A percentile compares a stretch with the other conserved stretches of the same genome.
Conservation (phyloP, 176 grass and related monocot genomes). For the Oropetium thomaeum region DNA sequence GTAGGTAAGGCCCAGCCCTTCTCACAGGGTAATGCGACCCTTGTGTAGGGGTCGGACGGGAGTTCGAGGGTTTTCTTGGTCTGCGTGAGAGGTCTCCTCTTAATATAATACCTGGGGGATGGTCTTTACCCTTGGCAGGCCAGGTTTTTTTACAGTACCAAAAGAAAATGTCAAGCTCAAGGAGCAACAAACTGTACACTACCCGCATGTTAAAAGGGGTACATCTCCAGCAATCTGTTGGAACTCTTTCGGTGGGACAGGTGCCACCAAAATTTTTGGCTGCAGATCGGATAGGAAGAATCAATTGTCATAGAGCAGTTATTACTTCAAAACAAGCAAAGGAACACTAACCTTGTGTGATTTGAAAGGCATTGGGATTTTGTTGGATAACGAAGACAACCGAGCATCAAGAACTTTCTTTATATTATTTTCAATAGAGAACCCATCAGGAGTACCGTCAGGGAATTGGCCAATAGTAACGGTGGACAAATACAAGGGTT, state of each 20-base stretch:
- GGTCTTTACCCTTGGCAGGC: no score
- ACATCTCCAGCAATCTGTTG: constrained; percentile 46
- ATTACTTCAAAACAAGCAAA: not conserved
- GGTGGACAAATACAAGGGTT: constrained; percentile 84
- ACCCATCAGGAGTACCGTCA: constrained; percentile 32
- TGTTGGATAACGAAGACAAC: constrained; percentile 23
- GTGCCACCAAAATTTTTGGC: constrained; percentile 63
- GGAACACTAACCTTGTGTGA: constrained; percentile 43
- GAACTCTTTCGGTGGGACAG: constrained; percentile 61
- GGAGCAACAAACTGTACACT: constrained; percentile 51
- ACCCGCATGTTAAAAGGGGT: constrained; percentile 88
- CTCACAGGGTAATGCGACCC: no score
- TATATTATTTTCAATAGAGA: constrained; percentile 45
- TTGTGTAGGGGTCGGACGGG: no score
- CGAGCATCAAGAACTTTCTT: constrained; percentile 48
- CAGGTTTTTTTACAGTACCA: no score
- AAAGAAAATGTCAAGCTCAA: not conserved
- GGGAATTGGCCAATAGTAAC: constrained; percentile 55
- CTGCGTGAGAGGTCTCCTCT: no score
- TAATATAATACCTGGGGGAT: no score
- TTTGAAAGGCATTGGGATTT: constrained; percentile 31
- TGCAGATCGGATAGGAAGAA: constrained; percentile 10
- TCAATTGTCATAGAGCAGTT: constrained; percentile 12
- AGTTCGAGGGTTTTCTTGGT: no score
- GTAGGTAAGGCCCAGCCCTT: no score